Conservation (phyloP, 768 basidiomycete species). For the Kwoniella heveanensis region DNA sequence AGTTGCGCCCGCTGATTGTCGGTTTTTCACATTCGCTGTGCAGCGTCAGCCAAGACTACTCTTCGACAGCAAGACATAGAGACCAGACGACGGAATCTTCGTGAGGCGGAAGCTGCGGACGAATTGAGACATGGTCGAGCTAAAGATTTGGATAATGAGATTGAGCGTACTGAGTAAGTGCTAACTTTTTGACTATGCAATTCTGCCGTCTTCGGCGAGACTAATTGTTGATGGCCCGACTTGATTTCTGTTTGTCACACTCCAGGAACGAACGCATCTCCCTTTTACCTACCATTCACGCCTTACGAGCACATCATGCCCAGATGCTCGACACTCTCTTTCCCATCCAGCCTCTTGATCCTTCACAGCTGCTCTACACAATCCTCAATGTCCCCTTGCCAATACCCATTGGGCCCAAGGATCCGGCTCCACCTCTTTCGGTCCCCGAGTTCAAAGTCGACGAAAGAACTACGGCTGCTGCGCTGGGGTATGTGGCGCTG, state of each 20-base stretch:
- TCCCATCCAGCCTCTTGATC: conserved; percentile 82
- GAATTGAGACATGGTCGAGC: conserved; percentile 17
- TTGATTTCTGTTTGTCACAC: no score
- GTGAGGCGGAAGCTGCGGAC: conserved; percentile 37
- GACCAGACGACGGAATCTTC: conserved; percentile 60
- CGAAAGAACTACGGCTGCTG: conserved; percentile 84
- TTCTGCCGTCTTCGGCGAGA: no score
- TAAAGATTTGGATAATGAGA: conserved; percentile 25
- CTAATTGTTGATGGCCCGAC: no score
- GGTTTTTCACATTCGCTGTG: no score
- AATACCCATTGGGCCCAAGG: conserved; percentile 71
- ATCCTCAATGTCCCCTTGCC: conserved; percentile 88
- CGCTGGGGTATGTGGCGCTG: conserved; percentile 87
- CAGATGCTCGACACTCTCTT: conserved; percentile 75
- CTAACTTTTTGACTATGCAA: no score
- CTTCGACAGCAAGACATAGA: conserved; percentile 57
- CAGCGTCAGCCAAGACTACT: conserved; percentile 51
- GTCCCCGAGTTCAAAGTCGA: conserved; percentile 60
- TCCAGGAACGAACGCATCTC: conserved; percentile 62
- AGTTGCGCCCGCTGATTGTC: background rate
- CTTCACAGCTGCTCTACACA: conserved; percentile 83
- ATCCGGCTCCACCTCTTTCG: conserved; percentile 80
- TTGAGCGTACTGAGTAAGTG: conserved; percentile 33
- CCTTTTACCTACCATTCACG: conserved; percentile 61
- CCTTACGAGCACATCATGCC: conserved; percentile 60